These are phyloP conservation scores for Sporothrix mexicana DNA, from an alignment of 2,329 filamentous ascomycete species.

Conservation along the genomic window DNA sequence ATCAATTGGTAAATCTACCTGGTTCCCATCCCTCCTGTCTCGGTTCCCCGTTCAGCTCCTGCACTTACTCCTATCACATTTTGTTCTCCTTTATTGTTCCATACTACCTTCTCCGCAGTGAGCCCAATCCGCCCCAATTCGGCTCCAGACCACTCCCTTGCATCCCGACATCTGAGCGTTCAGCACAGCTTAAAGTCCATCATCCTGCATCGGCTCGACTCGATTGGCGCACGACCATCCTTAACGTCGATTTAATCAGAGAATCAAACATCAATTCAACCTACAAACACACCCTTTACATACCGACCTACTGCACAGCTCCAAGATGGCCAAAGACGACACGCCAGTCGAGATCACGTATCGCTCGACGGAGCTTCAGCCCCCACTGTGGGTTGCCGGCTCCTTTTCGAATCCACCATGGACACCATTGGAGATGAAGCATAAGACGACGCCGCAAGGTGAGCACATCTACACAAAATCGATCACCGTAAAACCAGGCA, in stretches of 20 bases:
- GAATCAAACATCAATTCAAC: neutral
- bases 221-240: neutral
- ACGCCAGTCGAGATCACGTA: slow-evolving; percentile 65
- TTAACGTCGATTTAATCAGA: neutral
- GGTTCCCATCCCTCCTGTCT: neutral
- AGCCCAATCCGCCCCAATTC: neutral
- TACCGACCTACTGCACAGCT: neutral
- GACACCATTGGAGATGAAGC: slow-evolving; percentile 70
- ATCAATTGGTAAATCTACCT: neutral
- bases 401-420: slow-evolving; percentile 71
- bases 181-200: neutral
- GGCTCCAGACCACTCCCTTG: slow-evolving; percentile 16
- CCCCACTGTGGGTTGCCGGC: slow-evolving; percentile 74
- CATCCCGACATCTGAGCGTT: slow-evolving; percentile 8
- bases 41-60: neutral
- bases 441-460: slow-evolving; percentile 55
- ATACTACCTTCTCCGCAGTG: slow-evolving; percentile 19
- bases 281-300: neutral
- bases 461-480: slow-evolving; percentile 64
- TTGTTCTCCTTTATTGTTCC: neutral
- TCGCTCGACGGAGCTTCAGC: slow-evolving; percentile 62
- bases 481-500: slow-evolving; percentile 60
- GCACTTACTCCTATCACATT: neutral
- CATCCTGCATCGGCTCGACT: neutral
- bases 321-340: slow-evolving; percentile 46